Conservation (phyloP, 176 grass and related monocot genomes). For the Ensete ventricosum region DNA sequence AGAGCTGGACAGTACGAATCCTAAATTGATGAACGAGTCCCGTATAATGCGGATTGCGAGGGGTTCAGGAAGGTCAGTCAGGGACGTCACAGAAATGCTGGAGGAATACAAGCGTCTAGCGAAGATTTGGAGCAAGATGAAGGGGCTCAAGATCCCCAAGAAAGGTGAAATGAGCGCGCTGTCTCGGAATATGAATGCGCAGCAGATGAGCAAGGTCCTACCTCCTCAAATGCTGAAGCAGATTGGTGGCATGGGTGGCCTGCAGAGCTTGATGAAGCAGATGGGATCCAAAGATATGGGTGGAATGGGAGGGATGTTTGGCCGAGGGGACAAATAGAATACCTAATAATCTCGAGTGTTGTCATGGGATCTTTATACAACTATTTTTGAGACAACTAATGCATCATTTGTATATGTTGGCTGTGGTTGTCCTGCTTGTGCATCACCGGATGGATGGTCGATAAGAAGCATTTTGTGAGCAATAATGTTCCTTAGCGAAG, state of each 20-base stretch:
- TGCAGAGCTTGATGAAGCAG: constrained; percentile 87
- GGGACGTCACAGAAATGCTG: constrained; percentile 78
- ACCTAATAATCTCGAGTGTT: no score
- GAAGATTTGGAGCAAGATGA: constrained; percentile 93
- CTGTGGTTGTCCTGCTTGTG: no score
- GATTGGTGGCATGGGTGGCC: constrained; percentile 65
- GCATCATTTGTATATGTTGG: no score
- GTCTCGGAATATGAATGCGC: constrained; percentile 60
- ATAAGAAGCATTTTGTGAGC: no score
- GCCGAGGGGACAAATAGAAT: constrained; percentile 26
- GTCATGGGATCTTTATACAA: no score
- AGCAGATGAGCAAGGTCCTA: constrained; percentile 77
- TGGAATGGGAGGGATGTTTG: constrained; percentile 50
- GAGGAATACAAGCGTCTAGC: constrained; percentile 97
- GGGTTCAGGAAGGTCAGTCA: constrained; percentile 61
- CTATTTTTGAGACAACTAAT: no score
- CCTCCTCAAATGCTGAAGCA: constrained; percentile 89
- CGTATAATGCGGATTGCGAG: constrained; percentile 61
- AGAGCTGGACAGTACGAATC: constrained; percentile 90
- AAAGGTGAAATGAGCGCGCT: constrained; percentile 83
- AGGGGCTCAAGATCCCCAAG: constrained; percentile 72
- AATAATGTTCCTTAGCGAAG: no score
- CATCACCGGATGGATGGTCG: no score
- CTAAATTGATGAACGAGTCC: constrained; percentile 77
- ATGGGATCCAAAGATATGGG: constrained; percentile 77